Base-by-base conservation (phyloP, 345 rosid species). In the Eucalyptus erythrocorys region DNA sequence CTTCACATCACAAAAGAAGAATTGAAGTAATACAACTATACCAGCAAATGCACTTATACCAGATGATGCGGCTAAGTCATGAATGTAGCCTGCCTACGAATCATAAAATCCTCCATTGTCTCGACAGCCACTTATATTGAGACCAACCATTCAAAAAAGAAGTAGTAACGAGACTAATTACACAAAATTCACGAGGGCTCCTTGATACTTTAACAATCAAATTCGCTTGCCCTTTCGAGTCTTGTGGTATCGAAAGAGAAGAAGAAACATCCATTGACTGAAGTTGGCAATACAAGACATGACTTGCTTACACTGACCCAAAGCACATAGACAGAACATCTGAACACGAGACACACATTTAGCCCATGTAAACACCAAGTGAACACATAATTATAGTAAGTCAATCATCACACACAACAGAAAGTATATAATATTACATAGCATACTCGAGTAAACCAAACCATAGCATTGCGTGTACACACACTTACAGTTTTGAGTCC, bases 401-500 rank as follows among this genome's bases (percentile, higher is more conserved):
- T n/a, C n/a, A n/a, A n/a, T n/a, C n/a, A n/a, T n/a, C n/a, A n/a
- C n/a, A n/a, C n/a, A n/a, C n/a, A n/a, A n/a, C n/a, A n/a, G n/a
- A n/a, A n/a, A n/a, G n/a, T n/a, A n/a, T n/a, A n/a, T n/a, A n/a
- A n/a, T n/a, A 53, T 51, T 51, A 51, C 8, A 22, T 51, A 7
- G 19, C 7, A 51, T 51, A 16, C 7, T 51, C 55, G 24, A 51
- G 55, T 17, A 51, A 51, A 51, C 3, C 7, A 48, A 86, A 12
- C 32, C 40, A 7, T 61, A 6, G 47, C 27, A 22, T 30, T 49
- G 32, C 48, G 12, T 10, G 42, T 27, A 43, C 59, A 64, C 43
- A 89, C 42, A 48, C 91, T 48, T 87, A 89, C 98, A 81, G 98
- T 93, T 92, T 16, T 94, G 98, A 61, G 94, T 93, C 91, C 96